Evolutionary conservation across 805 yeast genomes (phyloP), one percentile per base, ranked within the genome.

Genomic region (Metschnikowia henanensis): DNA sequence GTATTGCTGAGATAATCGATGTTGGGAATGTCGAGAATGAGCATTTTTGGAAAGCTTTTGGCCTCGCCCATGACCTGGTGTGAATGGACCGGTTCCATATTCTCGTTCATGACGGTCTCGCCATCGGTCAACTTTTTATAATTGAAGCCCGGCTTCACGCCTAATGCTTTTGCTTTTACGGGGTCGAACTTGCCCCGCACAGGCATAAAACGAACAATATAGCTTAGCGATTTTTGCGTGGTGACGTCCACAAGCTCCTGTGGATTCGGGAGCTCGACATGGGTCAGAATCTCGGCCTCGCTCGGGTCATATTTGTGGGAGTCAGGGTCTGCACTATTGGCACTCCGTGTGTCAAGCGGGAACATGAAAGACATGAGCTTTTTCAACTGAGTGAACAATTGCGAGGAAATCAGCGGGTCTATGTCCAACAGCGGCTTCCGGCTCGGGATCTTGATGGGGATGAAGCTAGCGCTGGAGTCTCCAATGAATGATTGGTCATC

Each of bases 151-250:
- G 77, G 77, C 23, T 84, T 83, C 7, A 92, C 78, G 0, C 91
- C 90, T 17, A 90, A 64, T 34, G 68, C 77, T 18, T 62, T 67
- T 1, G 98, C 97, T 55, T 74, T 80, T 7, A 71, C 66, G 0
- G 79, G 78, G 45, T 80, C 69, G 57, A 94, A 94, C 56, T 76
- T 84, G 0, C 99, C 98, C 55, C 97, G 70, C 0, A 78, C 70
- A 0, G 90, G 81, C 32, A 77, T 66, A 33, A 87, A 78, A 21
- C 79, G 73, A 6, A 92, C 68, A n/a, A 87, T 72, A 59, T 84
- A 91, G 54, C 76, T 81, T 3, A 89, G 74, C 0, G 94, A 72
- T 6, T 68, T 52, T 49, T 71, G 75, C 12, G 53, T 59, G 49
- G 9, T 64, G 55, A 53, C 64, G 63, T 41, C 69, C 6, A 50